phyloP scores from a whole-genome alignment of 768 basidiomycete genomes.

The Suillus decipiens region DNA sequence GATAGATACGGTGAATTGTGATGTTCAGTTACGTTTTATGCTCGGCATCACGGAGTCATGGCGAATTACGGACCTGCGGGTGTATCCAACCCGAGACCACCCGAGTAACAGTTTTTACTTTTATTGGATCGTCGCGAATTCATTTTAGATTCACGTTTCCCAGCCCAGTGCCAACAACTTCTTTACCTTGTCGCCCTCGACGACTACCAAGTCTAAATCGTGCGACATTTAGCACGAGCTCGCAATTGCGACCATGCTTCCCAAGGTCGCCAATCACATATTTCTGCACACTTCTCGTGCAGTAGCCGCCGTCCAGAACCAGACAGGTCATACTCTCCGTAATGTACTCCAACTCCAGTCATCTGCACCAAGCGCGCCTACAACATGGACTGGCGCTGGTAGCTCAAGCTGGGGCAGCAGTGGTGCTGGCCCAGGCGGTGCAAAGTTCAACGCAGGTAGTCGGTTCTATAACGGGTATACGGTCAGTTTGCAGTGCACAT shows the following conservation, averaged over 20 bases:
- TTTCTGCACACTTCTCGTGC: conserved; percentile 76
- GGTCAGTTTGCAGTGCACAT: conserved; percentile 40
- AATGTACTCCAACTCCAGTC: conserved; percentile 76
- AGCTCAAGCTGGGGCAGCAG: conserved; percentile 56
- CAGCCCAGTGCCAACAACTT: not conserved
- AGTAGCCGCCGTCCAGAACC: conserved; percentile 74
- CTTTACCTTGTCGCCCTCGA: not conserved
- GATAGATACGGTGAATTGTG: not conserved
- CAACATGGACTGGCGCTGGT: conserved; percentile 40
- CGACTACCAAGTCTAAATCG: conserved; percentile 7
- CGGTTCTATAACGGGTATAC: conserved; percentile 70
- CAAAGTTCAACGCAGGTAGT: conserved; percentile 72
- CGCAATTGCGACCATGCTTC: conserved; percentile 57
- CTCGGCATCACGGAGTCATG: conserved; percentile 16
- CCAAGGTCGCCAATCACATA: conserved; percentile 80
- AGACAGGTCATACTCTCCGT: conserved; percentile 63
- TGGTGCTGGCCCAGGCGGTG: conserved; percentile 67
- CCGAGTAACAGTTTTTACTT: conserved; percentile 23
- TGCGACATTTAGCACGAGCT: conserved; percentile 7
- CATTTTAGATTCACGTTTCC: not conserved
- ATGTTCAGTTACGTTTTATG: conserved; percentile 12
- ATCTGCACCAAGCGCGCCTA: conserved; percentile 45
- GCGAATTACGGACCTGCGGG: not conserved
- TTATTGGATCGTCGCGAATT: conserved; percentile 13
- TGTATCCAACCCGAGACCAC: conserved; percentile 18